Evolutionary conservation across 2,329 filamentous ascomycete species (phyloP).

Genomic region (Ophiocordyceps camponoti-rufipedis): DNA sequence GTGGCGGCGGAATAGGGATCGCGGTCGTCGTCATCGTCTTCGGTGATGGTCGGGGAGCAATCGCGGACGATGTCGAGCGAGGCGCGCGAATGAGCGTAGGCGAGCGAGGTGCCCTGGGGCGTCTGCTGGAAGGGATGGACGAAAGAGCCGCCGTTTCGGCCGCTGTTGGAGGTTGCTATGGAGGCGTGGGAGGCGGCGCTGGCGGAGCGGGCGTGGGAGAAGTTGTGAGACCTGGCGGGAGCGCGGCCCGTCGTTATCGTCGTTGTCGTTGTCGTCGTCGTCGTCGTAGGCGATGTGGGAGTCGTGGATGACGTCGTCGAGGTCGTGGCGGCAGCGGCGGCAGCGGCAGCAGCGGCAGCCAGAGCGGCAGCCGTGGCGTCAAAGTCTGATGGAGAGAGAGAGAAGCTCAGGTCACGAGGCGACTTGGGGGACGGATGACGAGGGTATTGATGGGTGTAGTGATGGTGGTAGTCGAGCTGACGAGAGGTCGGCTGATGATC

Average conservation of each 20-base stretch:
- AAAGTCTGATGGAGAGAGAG: slow-evolving; percentile 17
- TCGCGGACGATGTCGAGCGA: slow-evolving; percentile 31
- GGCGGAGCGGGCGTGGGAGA: slow-evolving; percentile 37
- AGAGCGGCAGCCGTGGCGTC: slow-evolving; percentile 3
- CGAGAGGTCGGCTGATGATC: slow-evolving; percentile 26
- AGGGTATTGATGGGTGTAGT: slow-evolving; percentile 4
- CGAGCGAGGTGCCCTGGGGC: slow-evolving; percentile 33
- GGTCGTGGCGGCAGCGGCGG: neutral
- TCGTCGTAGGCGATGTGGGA: neutral
- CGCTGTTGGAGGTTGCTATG: slow-evolving; percentile 34
- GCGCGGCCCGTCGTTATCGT: neutral
- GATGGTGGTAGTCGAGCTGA: slow-evolving; percentile 7
- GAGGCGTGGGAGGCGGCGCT: slow-evolving; percentile 40
- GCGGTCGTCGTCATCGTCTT: slow-evolving; percentile 26
- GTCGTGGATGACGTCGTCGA: neutral
- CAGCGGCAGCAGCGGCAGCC: neutral
- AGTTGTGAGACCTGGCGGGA: slow-evolving; percentile 14
- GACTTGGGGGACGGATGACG: slow-evolving; percentile 1
- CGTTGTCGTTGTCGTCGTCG: neutral
- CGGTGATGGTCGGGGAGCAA: slow-evolving; percentile 36
- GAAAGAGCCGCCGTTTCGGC: slow-evolving; percentile 28
- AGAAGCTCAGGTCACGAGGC: slow-evolving; percentile 27
- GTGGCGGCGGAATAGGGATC: slow-evolving; percentile 6
- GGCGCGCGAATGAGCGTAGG: slow-evolving; percentile 36
- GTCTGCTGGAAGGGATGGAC: slow-evolving; percentile 48